Evolutionary conservation across 1,284 basidiomycete genomes (phyloP).

Genomic region (Trametes hirsuta): DNA sequence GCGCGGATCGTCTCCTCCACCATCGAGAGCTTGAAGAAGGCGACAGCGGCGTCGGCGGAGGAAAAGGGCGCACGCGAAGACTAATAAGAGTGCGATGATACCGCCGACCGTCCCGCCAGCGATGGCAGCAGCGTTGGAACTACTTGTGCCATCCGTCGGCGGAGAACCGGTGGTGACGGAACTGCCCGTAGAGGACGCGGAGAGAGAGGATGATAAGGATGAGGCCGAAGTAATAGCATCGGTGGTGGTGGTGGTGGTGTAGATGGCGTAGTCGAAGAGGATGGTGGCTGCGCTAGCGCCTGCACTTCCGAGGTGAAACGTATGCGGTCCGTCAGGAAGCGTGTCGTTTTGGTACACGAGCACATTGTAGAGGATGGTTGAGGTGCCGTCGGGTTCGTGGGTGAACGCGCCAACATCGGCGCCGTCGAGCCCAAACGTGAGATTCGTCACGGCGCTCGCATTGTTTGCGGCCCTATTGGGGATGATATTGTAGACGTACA

Average conservation of each 20-base stretch:
- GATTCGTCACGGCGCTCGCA: slow-evolving; percentile 1
- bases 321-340: slow-evolving; percentile 4
- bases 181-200: background rate
- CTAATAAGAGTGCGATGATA: background rate
- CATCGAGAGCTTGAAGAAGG: too few species aligned
- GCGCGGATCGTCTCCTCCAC: too few species aligned
- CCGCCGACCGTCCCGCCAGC: background rate
- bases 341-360: slow-evolving; percentile 8
- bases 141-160: background rate
- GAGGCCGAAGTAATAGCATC: background rate
- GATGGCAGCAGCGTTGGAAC: background rate
- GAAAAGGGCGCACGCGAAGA: background rate
- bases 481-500: slow-evolving; percentile 18
- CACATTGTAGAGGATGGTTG: slow-evolving; percentile 5
- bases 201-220: background rate
- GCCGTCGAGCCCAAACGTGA: slow-evolving; percentile 13
- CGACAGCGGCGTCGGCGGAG: background rate
- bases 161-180: background rate
- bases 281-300: slow-evolving; percentile 1
- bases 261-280: slow-evolving; percentile 13
- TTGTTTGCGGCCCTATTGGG: background rate
- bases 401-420: background rate
- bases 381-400: background rate
- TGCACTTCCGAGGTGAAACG: slow-evolving; percentile 1
- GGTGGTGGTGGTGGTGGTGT: background rate